Percentiles rank a stretch among this genome's conserved stretches.
phyloP scores from a whole-genome alignment of 495 filamentous ascomycete species.

The Podospora didyma region DNA sequence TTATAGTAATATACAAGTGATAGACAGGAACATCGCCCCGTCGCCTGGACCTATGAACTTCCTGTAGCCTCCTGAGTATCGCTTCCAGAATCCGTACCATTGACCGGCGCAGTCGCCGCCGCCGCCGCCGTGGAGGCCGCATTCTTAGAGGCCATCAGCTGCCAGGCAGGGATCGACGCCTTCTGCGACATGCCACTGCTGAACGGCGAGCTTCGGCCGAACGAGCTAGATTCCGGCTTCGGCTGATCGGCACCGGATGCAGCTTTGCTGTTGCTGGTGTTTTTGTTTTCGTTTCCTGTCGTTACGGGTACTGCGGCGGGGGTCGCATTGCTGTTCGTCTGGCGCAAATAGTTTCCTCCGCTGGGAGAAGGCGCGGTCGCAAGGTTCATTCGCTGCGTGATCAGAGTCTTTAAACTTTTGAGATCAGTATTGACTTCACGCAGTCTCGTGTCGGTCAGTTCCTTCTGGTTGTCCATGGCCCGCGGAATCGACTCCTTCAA shows the following conservation, averaged over 20 bases:
- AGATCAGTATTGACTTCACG: conserved; percentile 84
- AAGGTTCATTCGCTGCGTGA: conserved; percentile 72
- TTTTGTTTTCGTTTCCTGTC: conserved; percentile 26
- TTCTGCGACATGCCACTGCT: conserved; percentile 39
- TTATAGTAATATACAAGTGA: no score
- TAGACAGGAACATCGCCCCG: neutral
- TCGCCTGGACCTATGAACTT: conserved; percentile 4
- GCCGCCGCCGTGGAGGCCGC: conserved; percentile 23
- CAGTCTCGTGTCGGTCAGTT: conserved; percentile 71
- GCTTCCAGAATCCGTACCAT: conserved; percentile 18
- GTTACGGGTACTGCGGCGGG: conserved; percentile 29
- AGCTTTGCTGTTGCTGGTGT: conserved; percentile 16
- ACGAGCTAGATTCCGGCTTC: conserved; percentile 31
- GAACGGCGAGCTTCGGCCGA: conserved; percentile 32
- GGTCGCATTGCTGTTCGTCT: conserved; percentile 31
- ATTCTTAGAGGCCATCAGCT: conserved; percentile 68
- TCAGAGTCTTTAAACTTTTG: conserved; percentile 84
- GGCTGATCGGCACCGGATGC: conserved; percentile 35
- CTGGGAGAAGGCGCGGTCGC: conserved; percentile 34
- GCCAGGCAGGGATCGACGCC: conserved; percentile 87
- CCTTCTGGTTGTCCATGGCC: conserved; percentile 82
- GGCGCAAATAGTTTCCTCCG: conserved; percentile 32
- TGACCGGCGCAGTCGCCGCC: conserved; percentile 22
- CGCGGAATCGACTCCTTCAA: conserved; percentile 82
- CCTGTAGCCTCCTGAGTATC: conserved; percentile 18